Conservation (phyloP, 257 asterid species). For the Fraxinus excelsior region DNA sequence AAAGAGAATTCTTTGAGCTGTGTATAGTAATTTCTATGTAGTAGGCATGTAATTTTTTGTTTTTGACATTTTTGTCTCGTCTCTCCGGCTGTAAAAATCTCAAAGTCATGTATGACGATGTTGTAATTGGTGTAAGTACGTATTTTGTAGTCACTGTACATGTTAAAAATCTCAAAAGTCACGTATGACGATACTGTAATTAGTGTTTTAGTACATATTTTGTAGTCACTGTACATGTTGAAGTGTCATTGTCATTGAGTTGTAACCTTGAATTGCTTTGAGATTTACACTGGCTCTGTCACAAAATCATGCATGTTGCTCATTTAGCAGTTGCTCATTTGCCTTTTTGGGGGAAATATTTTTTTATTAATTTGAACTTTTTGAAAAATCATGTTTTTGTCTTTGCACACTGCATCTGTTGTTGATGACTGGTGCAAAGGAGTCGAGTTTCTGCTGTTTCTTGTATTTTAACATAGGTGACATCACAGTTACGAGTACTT, state of each 20-base stretch:
- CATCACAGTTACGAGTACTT: constrained; percentile 18
- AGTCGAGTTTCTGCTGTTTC: not conserved
- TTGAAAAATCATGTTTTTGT: not conserved
- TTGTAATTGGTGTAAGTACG: constrained; percentile 20
- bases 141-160: constrained; percentile 15
- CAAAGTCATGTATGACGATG: constrained; percentile 26
- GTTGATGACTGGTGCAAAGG: not conserved
- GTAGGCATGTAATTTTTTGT: constrained; percentile 32
- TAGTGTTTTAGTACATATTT: constrained; percentile 17
- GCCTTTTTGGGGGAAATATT: too few species aligned
- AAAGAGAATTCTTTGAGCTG: constrained; percentile 16
- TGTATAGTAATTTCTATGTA: constrained; percentile 25
- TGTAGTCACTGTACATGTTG: constrained; percentile 10
- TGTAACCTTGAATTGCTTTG: constrained; percentile 20
- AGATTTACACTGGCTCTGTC: not conserved
- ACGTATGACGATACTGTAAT: constrained; percentile 20
- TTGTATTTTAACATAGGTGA: constrained; percentile 23
- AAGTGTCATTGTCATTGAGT: constrained; percentile 20
- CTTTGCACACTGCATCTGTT: not conserved
- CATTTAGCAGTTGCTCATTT: not conserved
- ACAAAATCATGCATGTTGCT: not conserved
- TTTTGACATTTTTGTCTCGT: constrained; percentile 21
- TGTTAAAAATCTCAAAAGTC: not conserved
- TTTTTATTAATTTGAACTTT: too few species aligned
- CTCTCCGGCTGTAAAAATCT: constrained; percentile 31